phyloP scores from a whole-genome alignment of 129 eudicot genomes.

The Arctium lappa region DNA sequence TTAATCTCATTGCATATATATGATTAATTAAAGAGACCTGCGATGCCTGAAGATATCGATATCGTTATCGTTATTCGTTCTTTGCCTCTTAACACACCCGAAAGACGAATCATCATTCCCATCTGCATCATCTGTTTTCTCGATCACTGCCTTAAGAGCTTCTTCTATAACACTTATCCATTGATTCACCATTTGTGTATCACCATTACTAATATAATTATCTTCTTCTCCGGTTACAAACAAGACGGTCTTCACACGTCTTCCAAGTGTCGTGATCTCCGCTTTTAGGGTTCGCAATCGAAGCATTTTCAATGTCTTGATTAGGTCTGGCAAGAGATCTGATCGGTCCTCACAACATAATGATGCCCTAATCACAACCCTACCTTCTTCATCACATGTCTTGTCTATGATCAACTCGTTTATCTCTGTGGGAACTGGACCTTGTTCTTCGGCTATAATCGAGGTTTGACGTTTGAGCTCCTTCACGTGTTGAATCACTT shows the following conservation, averaged over 20 bases:
- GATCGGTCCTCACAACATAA: constrained; percentile 74
- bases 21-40: constrained; percentile 17
- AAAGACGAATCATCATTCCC: constrained; percentile 43
- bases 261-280: constrained; percentile 72
- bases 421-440: constrained; percentile 56
- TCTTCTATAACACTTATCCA: constrained; percentile 58
- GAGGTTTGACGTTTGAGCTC: constrained; percentile 82
- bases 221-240: constrained; percentile 36
- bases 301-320: constrained; percentile 44
- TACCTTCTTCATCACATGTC: constrained; percentile 54
- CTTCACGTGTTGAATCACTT: constrained; percentile 84
- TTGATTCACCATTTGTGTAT: constrained; percentile 26
- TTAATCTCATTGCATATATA: not conserved
- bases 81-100: constrained; percentile 73
- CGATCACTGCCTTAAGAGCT: constrained; percentile 67
- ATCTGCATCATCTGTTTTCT: constrained; percentile 52
- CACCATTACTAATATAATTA: not conserved
- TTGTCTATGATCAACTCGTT: constrained; percentile 63
- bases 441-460: constrained; percentile 49
- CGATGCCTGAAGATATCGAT: constrained; percentile 27
- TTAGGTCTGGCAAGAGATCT: constrained; percentile 57
- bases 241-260: constrained; percentile 55
- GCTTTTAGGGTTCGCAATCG: constrained; percentile 55
- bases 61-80: constrained; percentile 28
- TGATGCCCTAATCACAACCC: constrained; percentile 63